Conservation (phyloP, 768 basidiomycete species). For the Amanita inopinata region DNA sequence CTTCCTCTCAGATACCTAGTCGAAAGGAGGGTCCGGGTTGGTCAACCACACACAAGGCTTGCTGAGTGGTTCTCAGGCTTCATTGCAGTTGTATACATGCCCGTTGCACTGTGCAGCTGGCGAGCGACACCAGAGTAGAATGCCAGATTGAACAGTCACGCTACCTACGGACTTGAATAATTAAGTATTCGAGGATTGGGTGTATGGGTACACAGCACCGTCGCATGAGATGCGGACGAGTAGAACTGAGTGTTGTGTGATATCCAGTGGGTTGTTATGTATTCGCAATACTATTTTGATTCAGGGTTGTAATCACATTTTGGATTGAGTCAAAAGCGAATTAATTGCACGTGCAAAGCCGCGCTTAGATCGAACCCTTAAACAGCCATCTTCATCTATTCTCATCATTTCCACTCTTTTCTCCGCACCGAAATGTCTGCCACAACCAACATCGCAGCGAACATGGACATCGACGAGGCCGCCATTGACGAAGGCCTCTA, state of each 20-base stretch:
- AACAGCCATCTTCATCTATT: conserved; percentile 1
- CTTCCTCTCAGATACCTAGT: not conserved
- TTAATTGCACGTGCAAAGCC: conserved; percentile 9
- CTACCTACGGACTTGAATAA: too few relatives aligned
- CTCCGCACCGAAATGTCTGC: conserved; percentile 24
- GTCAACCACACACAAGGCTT: not conserved
- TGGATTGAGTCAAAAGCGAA: not conserved
- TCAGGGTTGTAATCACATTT: too few relatives aligned
- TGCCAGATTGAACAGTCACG: too few relatives aligned
- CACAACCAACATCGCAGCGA: conserved; percentile 28
- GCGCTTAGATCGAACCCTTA: conserved; percentile 13
- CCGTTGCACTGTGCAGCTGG: not conserved
- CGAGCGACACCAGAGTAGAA: too few relatives aligned
- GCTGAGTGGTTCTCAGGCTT: conserved; percentile 1
- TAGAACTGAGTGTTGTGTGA: too few relatives aligned
- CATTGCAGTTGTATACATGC: not conserved
- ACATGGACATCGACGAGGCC: conserved; percentile 82
- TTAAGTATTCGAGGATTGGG: too few relatives aligned
- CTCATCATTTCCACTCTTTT: conserved; percentile 9
- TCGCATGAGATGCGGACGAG: too few relatives aligned
- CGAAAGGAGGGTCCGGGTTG: not conserved
- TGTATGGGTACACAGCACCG: too few relatives aligned
- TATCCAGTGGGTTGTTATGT: too few relatives aligned
- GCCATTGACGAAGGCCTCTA: conserved; percentile 91
- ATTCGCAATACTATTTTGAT: too few relatives aligned